These are phyloP conservation scores for Saccharomyces hybrid DNA, from an alignment of 1,139 yeast species.

Conservation along the genomic window DNA sequence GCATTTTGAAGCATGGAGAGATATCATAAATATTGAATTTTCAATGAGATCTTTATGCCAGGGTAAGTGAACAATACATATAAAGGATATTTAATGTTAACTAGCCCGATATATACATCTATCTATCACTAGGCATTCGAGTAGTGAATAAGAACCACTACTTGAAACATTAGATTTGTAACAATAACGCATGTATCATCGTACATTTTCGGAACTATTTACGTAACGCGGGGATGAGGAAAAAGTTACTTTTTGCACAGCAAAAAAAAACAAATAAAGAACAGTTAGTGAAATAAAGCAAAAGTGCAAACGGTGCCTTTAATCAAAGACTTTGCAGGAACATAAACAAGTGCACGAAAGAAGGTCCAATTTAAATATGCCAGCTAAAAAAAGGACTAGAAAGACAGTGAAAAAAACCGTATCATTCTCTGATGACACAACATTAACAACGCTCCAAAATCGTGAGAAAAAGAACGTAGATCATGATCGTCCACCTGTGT, in stretches of 20 bases:
- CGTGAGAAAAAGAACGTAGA: conserved; percentile 22
- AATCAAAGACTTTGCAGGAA: not conserved
- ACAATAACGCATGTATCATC: not conserved
- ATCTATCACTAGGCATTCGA: not conserved
- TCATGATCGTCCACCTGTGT: conserved; percentile 28
- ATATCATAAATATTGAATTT: conserved; percentile 46
- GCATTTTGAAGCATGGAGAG: conserved; percentile 58
- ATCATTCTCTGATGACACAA: conserved; percentile 34
- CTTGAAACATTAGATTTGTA: not conserved
- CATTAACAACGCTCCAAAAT: conserved; percentile 20
- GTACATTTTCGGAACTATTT: not conserved
- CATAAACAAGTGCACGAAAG: not conserved
- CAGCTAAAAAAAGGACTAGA: conserved; percentile 16
- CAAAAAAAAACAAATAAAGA: not conserved
- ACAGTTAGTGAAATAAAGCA: not conserved
- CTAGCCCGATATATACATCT: not conserved
- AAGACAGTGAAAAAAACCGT: conserved; percentile 31
- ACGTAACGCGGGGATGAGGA: not conserved
- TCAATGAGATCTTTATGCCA: conserved; percentile 28
- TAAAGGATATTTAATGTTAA: not conserved
- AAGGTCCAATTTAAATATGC: conserved; percentile 10
- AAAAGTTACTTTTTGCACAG: not conserved
- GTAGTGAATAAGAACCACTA: not conserved
- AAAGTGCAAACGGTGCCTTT: not conserved
- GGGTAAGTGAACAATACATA: not conserved